A percentile compares a stretch with the other conserved stretches of the same genome.
Evolutionary conservation across 192 early-diverging fungal genomes (phyloP).

Genomic region (Coemansia biformis): DNA sequence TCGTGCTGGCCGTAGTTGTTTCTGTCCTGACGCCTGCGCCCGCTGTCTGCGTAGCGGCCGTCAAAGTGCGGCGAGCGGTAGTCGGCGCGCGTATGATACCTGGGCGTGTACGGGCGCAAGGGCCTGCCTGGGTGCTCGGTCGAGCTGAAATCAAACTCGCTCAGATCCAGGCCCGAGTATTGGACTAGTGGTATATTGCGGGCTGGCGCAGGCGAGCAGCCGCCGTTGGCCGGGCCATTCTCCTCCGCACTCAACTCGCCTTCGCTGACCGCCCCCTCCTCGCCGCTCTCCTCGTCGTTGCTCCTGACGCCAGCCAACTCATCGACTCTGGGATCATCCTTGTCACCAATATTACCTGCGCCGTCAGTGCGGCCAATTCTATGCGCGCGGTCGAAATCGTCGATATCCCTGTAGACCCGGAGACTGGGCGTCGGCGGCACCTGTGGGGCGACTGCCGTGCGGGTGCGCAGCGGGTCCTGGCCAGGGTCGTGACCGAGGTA

Average conservation of each 20-base stretch:
- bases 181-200: slow-evolving; percentile 33
- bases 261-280: slow-evolving; percentile 24
- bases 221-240: not conserved
- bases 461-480: slow-evolving; percentile 32
- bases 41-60: not conserved
- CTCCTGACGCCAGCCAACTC: no score
- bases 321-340: no score
- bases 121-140: slow-evolving; percentile 19
- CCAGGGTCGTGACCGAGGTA: slow-evolving; percentile 22
- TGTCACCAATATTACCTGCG: no score
- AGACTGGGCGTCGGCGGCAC: slow-evolving; percentile 19
- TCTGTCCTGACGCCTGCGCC: not conserved
- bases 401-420: slow-evolving; percentile 18
- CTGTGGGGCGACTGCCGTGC: not conserved
- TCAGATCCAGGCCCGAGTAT: slow-evolving; percentile 34
- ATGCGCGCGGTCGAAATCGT: no score
- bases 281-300: slow-evolving; percentile 15
- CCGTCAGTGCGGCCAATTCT: no score
- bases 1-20: slow-evolving; percentile 5
- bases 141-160: slow-evolving; percentile 30
- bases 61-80: not conserved
- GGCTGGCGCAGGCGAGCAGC: not conserved
- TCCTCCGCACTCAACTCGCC: slow-evolving; percentile 2
- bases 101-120: slow-evolving; percentile 3
- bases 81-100: not conserved